Base-by-base conservation (phyloP, 495 filamentous ascomycete genomes). In the Lasiosphaeriaceae sp. region DNA sequence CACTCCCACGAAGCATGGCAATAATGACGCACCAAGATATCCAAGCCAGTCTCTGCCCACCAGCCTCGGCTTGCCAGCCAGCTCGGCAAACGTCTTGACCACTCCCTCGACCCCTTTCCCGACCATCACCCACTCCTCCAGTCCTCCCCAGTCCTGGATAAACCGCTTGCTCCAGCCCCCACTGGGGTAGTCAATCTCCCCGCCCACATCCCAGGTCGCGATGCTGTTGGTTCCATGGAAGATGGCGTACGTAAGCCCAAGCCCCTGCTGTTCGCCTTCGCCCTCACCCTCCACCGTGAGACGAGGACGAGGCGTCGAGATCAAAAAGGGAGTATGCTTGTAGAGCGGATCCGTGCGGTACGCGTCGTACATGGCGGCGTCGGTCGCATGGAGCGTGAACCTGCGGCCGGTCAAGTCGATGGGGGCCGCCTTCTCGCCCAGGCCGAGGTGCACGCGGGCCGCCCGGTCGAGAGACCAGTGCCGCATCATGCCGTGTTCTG, bases 291-390 rank as follows among this genome's bases (percentile, higher is more conserved):
- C 81, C 84, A 7, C 83, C 85, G 9, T 63, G 0, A 80, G 74
- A 1, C 78, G 82, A 5, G 80, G 82, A 54, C 85, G 84, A 1
- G 54, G 46, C 5, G 54, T 49, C 11, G 54, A 56, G 68, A 89
- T 84, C 22, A 89, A 68, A 0, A 89, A 75, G 0, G 86, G 86
- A 39, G 87, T 84, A 57, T 88, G 82, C 68, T 89, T 89, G 74
- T 89, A 89, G 47, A 89, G 73, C 14, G 86, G 86, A 66, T 89
- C 86, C 44, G 84, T 83, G 19, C 81, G 79, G 65, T 87, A 84
- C 22, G 82, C 78, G 61, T 89, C 85, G 68, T 89, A 89, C 19
- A 84, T 83, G 56, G 87, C 88, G 48, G 77, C 84, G 67, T 89
- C 86, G 20, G 83, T 87, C 9, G 84, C 84, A 3, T 83, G 80